Conservation (phyloP, 202 grass and related monocot genomes). For the Brachypodium distachyon region DNA sequence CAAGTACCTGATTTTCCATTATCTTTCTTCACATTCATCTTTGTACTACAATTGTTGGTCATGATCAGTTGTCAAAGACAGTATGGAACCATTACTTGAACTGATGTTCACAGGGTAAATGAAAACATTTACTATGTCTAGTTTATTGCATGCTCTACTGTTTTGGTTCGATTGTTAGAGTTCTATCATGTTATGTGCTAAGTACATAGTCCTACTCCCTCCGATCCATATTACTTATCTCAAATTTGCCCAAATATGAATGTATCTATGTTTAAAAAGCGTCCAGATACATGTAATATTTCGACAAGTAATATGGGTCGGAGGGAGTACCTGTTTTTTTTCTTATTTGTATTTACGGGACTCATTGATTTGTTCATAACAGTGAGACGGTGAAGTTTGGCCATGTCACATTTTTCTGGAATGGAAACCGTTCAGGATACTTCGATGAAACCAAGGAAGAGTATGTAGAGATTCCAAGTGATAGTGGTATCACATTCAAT, state of each 20-base stretch:
- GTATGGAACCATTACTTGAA: background rate
- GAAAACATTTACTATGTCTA: too few species aligned
- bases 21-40: slow-evolving; percentile 4
- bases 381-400: slow-evolving; percentile 98
- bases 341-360: background rate
- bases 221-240: too few species aligned
- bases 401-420: slow-evolving; percentile 99
- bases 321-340: too few species aligned
- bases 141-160: background rate
- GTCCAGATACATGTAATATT: too few species aligned
- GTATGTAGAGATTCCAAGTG: slow-evolving; percentile 90
- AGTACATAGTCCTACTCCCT: too few species aligned
- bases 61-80: background rate
- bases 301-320: too few species aligned
- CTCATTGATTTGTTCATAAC: slow-evolving; percentile 10
- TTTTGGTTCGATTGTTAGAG: background rate
- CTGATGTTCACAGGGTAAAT: background rate
- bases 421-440: slow-evolving; percentile 97
- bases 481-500: slow-evolving; percentile 95
- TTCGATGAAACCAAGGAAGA: slow-evolving; percentile 81
- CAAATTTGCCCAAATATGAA: too few species aligned
- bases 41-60: background rate
- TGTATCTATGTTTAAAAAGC: too few species aligned
- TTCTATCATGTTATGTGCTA: background rate
- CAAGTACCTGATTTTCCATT: slow-evolving; percentile 24